Conservation (phyloP, 805 yeast genomes). For the Lipomyces japonicus region DNA sequence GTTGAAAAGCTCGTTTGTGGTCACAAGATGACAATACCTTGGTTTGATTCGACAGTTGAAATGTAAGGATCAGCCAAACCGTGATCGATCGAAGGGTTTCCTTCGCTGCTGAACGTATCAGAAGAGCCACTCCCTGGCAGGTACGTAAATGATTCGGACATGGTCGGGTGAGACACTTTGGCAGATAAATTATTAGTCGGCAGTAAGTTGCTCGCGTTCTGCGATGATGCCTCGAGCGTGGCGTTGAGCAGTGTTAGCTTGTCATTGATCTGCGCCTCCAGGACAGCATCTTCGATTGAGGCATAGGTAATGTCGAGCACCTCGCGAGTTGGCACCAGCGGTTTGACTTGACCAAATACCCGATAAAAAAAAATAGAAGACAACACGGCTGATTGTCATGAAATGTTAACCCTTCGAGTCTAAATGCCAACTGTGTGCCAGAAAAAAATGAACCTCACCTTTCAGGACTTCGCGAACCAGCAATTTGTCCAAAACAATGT, state of each 20-base stretch:
- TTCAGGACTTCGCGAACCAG: conserved; percentile 21
- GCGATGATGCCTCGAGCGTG: conserved; percentile 25
- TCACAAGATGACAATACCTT: too few relatives aligned
- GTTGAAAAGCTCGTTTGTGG: background rate
- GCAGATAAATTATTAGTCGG: background rate
- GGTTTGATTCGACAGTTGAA: background rate
- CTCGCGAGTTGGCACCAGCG: conserved; percentile 46
- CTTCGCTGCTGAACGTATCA: background rate
- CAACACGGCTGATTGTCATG: conserved; percentile 46
- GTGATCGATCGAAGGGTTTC: background rate
- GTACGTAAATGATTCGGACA: background rate
- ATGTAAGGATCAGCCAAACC: background rate
- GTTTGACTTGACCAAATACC: conserved; percentile 60
- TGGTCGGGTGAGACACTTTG: background rate
- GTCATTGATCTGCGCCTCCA: conserved; percentile 45
- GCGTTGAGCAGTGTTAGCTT: conserved; percentile 37
- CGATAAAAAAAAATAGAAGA: conserved; percentile 68
- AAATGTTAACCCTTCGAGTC: background rate
- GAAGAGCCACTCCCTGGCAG: background rate
- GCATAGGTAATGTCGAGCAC: conserved; percentile 61
- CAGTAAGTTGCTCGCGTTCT: conserved; percentile 6
- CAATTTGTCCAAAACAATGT: conserved; percentile 20
- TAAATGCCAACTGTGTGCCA: background rate
- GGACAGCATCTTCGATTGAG: conserved; percentile 45
- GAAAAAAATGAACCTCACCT: conserved; percentile 4